Evolutionary conservation across 2,329 filamentous ascomycete species (phyloP).

Genomic region (Colletotrichum acutatum): DNA sequence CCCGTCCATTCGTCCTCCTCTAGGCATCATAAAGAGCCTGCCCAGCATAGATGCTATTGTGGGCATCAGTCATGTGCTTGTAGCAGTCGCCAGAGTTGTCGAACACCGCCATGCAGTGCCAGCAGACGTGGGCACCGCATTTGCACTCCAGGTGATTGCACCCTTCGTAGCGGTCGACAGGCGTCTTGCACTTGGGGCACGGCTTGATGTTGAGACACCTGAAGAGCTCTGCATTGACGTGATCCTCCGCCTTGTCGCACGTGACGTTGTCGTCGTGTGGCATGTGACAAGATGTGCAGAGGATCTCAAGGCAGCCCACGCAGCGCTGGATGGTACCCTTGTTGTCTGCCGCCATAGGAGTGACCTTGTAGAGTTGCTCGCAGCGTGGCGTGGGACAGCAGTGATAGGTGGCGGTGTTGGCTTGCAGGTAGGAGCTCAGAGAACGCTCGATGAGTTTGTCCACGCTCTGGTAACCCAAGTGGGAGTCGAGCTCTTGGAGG

Average conservation of each 20-base stretch:
- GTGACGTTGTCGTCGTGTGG: conserved; percentile 44
- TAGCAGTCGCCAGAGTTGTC: not conserved
- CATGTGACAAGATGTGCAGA: conserved; percentile 49
- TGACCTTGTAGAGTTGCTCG: not conserved
- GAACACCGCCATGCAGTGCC: conserved; percentile 55
- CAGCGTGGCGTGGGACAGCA: not conserved
- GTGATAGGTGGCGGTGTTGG: not conserved
- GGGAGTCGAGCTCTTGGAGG: not conserved
- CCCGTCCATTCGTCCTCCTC: not conserved
- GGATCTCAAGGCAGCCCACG: conserved; percentile 46
- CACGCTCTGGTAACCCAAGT: not conserved
- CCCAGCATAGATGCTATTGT: not conserved
- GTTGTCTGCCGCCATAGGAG: not conserved
- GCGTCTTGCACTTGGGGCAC: conserved; percentile 53
- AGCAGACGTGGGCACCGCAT: conserved; percentile 59
- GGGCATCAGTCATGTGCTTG: not conserved
- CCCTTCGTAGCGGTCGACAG: conserved; percentile 54
- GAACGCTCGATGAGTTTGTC: not conserved
- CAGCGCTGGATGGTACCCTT: conserved; percentile 45
- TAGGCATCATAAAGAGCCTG: not conserved
- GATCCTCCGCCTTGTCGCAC: conserved; percentile 46
- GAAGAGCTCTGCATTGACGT: conserved; percentile 45
- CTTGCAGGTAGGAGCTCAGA: not conserved
- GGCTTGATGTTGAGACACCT: conserved; percentile 43
- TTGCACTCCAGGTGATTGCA: conserved; percentile 60